phyloP scores from a whole-genome alignment of 2,329 filamentous ascomycete species.

The Fusarium oligoseptatum region DNA sequence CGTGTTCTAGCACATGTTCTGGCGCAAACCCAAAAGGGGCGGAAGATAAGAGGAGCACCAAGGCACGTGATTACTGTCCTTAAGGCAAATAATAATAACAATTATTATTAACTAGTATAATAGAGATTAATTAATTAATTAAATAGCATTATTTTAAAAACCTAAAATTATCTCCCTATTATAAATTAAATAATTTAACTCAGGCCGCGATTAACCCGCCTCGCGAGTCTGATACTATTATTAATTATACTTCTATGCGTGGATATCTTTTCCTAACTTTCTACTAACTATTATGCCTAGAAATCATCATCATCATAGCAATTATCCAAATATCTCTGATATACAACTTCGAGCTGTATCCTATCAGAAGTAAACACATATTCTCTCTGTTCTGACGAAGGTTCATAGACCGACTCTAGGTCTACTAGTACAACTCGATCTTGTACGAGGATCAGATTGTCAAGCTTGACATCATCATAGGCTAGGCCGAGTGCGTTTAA shows the following conservation, averaged over 20 bases:
- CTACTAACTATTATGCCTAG: neutral
- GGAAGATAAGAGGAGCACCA: neutral
- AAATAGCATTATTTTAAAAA: too few species aligned
- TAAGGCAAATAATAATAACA: too few species aligned
- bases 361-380: neutral
- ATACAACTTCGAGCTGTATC: neutral
- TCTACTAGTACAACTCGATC: neutral
- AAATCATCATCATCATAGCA: neutral
- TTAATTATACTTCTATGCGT: too few species aligned
- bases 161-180: too few species aligned
- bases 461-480: conserved; percentile 1
- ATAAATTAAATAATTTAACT: too few species aligned
- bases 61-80: neutral
- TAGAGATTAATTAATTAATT: too few species aligned
- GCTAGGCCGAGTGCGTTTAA: neutral
- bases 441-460: neutral
- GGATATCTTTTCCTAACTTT: neutral
- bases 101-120: too few species aligned
- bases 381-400: neutral
- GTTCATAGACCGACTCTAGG: conserved; percentile 3
- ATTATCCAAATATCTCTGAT: conserved; percentile 6
- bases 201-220: too few species aligned
- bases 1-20: neutral
- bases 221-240: too few species aligned
- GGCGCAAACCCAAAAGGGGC: too few species aligned